Evolutionary conservation across 2,329 filamentous ascomycete genomes (phyloP).

Genomic region (Pseudopyricularia javanii): DNA sequence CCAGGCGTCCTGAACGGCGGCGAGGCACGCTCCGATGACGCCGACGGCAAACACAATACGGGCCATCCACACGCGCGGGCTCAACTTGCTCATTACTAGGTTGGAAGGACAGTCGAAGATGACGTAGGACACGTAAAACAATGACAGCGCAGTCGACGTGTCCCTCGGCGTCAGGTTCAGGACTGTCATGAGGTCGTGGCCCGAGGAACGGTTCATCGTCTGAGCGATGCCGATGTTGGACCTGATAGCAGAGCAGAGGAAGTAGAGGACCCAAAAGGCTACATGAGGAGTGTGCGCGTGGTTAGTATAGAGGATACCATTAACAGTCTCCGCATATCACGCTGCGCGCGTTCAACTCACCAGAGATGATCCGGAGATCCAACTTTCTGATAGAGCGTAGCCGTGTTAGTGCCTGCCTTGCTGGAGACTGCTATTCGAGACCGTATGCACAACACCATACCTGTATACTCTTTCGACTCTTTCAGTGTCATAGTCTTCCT

Average conservation of each 20-base stretch:
- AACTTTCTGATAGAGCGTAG: slow-evolving; percentile 27
- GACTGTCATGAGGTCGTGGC: slow-evolving; percentile 64
- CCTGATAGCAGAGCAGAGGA: slow-evolving; percentile 81
- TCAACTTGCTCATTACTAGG: slow-evolving; percentile 73
- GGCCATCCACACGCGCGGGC: slow-evolving; percentile 83
- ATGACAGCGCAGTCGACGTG: slow-evolving; percentile 69
- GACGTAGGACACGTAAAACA: slow-evolving; percentile 90
- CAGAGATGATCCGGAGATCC: slow-evolving; percentile 47
- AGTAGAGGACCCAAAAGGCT: slow-evolving; percentile 86
- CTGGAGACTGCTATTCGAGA: neutral
- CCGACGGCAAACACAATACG: slow-evolving; percentile 82
- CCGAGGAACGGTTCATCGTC: slow-evolving; percentile 67
- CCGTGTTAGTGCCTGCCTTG: neutral
- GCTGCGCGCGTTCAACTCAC: slow-evolving; percentile 17
- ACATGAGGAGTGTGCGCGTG: neutral
- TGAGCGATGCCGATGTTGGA: slow-evolving; percentile 90
- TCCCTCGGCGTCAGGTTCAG: slow-evolving; percentile 61
- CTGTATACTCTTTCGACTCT: slow-evolving; percentile 42
- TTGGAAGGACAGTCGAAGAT: slow-evolving; percentile 84
- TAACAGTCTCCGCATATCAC: neutral
- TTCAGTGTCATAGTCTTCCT: slow-evolving; percentile 33
- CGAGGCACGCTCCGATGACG: slow-evolving; percentile 71
- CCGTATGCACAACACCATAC: slow-evolving; percentile 9
- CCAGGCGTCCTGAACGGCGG: slow-evolving; percentile 71
- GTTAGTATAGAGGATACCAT: neutral